Base-by-base conservation (phyloP, 1,139 yeast genomes). In the Zygosaccharomyces pseudobailii region DNA sequence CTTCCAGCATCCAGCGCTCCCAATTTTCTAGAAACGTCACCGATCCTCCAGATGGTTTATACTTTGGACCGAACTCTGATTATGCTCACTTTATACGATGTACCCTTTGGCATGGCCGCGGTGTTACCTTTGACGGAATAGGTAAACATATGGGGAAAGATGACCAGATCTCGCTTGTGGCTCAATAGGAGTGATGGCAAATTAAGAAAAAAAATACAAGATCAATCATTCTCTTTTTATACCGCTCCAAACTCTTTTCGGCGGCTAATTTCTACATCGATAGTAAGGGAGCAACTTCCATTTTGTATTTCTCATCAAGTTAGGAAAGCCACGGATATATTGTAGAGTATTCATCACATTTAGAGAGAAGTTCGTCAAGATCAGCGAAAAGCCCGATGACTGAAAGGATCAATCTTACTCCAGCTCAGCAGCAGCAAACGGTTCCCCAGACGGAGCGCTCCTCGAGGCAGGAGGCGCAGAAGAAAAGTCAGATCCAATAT, bases 401-500 rank as follows among this genome's bases (percentile, higher is more conserved):
- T 35, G 54, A 54, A n/a, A 48, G 54, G 21, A 49, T 56, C 25
- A 56, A 54, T 34, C 41, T 56, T 17, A 56, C 59, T 27, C 59
- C 59, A 23, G 59, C 59, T 5, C 59, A 54, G 37, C 48, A 40
- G 43, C 46, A 39, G 27, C 44, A 44, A 13, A 28, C 45, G 28
- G 40, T 37, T 37, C 20, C 25, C 17, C 33, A 21, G 19, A 25
- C 22, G 20, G 37, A 38, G 35, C 42, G 36, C 7, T 13, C 36
- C n/a, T 20, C 30, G 28, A 30, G 13, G 21, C 40, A 25, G 30
- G 47, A 45, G 30, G 27, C 27, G 49, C 60, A 10, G 54, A 56
- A 30, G 68, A 47, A 67, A 74, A 77, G 1, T 66, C 81, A 38
- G 38, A 76, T 77, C 17, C 75, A 79, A 48, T 84, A 80, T 58